These are phyloP conservation scores for Laburnicola sp. DNA, from an alignment of 2,329 filamentous ascomycete species.

Conservation along the genomic window DNA sequence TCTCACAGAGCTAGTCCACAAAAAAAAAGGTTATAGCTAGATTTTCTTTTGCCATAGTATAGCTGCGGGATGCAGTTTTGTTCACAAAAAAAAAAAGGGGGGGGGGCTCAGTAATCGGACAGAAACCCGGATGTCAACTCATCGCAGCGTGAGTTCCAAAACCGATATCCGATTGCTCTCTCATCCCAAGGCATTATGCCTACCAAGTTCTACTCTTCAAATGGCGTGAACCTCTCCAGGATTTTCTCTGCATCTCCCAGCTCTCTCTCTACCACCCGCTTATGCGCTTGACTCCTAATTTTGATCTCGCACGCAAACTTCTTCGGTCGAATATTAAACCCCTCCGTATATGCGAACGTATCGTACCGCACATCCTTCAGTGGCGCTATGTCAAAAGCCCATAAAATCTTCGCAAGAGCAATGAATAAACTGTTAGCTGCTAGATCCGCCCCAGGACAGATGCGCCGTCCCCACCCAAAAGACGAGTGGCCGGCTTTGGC, in stretches of 20 bases:
- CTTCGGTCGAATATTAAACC: constrained; percentile 46
- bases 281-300: constrained; percentile 37
- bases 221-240: constrained; percentile 42
- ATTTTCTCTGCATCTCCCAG: constrained; percentile 33
- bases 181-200: background rate
- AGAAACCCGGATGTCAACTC: too few relatives aligned
- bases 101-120: too few relatives aligned
- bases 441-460: constrained; percentile 39
- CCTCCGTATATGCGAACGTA: constrained; percentile 47
- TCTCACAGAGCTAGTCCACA: too few relatives aligned
- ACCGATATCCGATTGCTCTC: too few relatives aligned
- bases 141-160: too few relatives aligned
- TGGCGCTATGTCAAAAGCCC: constrained; percentile 43
- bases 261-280: constrained; percentile 36
- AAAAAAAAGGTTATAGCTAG: too few relatives aligned
- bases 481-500: constrained; percentile 38
- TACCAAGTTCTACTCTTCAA: constrained; percentile 28
- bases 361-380: constrained; percentile 41
- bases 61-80: too few relatives aligned
- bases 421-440: constrained; percentile 39
- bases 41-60: too few relatives aligned
- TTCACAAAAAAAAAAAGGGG: too few relatives aligned
- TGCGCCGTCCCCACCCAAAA: constrained; percentile 41
- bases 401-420: constrained; percentile 37
- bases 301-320: constrained; percentile 42